Base-by-base conservation (phyloP, 371 early-diverging fungal species). In the Lichtheimia hyalospora region DNA sequence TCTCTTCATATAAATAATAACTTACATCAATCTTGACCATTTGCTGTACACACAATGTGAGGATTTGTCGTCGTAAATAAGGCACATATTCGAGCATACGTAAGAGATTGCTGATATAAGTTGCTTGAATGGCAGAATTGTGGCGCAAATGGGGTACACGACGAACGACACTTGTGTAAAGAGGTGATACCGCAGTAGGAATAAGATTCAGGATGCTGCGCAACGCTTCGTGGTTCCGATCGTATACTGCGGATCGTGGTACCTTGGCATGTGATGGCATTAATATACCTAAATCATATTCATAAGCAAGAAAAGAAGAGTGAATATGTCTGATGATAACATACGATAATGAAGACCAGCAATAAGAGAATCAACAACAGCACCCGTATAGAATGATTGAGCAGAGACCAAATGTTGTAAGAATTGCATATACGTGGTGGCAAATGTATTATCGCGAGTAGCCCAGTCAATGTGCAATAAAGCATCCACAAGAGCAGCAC, bases 21-120 rank as follows among this genome's bases (percentile, higher is more conserved):
- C 82, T 69, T 80, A 89, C 97, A 71, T 97, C 98, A 28, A 97
- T 85, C 61, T 93, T 89, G 23, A 96, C 81, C 50, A 92, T 82
- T 21, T 90, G 79, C 44, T 94, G 94, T 28, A 97, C 74, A 0
- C 90, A 76, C 23, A 95, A 63, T n/a, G 79, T 69, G 24, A 96
- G 68, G 12, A 96, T 70, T 49, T 91, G 88, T 46, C 84, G 75
- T n/a, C 89, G 81, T 39, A 96, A 66, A 4, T 85, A 83, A 0
- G 89, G 90, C 0, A 87, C 88, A 67, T 96, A 96, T 6, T 89
- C 84, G 3, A 88, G 56, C 3, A 93, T 74, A 16, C 79, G 67
- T 42, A 96, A 71, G n/a, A 91, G 64, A 60, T 92, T 94, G 52
- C 86, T 82, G 44, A 92, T 67, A 64, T 89, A 97, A 8, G 81